These are phyloP conservation scores for Solanum piurae DNA, from an alignment of 257 asterid genomes.

Conservation along the genomic window DNA sequence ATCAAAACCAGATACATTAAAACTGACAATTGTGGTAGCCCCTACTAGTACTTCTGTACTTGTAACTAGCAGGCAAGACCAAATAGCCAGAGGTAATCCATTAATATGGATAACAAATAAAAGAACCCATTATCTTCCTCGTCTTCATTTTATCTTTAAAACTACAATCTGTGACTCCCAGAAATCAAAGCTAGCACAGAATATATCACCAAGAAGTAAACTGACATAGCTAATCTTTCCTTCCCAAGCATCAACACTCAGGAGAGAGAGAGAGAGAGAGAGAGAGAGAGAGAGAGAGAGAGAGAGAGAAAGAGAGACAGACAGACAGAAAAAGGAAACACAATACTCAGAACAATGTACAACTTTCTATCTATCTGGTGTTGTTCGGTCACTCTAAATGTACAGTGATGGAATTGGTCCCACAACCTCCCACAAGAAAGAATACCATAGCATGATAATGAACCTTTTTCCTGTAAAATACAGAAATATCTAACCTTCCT, in stretches of 20 bases:
- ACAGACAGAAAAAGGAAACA: not conserved
- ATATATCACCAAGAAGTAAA: not conserved
- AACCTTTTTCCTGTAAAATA: not conserved
- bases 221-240: not conserved
- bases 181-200: not conserved
- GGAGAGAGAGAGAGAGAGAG: not conserved
- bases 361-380: not conserved
- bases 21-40: not conserved
- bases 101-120: not conserved
- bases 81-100: not conserved
- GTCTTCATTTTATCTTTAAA: not conserved
- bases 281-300: not conserved
- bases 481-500: constrained; percentile 44
- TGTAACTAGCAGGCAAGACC: not conserved
- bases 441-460: not conserved
- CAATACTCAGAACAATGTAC: not conserved
- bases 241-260: not conserved
- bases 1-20: not conserved
- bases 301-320: not conserved
- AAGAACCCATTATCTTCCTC: not conserved
- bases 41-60: not conserved
- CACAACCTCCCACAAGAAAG: not conserved
- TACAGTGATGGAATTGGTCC: not conserved
- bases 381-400: not conserved
- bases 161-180: not conserved